Evolutionary conservation across 2,329 filamentous ascomycete species (phyloP).

Genomic region (Thelonectria discophora): DNA sequence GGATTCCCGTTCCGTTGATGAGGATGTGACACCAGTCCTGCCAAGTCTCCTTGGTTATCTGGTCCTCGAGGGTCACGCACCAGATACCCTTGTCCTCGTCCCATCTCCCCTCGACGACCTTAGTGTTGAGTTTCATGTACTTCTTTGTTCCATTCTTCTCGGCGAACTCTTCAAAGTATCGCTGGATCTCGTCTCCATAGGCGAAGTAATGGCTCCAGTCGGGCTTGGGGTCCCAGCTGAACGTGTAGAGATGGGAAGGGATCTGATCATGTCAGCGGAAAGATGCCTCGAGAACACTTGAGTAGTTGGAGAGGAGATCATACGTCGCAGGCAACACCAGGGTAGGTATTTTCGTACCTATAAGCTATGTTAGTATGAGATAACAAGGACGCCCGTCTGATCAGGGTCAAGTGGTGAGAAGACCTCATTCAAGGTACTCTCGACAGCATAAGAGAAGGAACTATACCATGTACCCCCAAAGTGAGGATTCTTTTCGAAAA

Average conservation of each 20-base stretch:
- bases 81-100: slow-evolving; percentile 52
- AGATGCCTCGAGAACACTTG: slow-evolving; percentile 46
- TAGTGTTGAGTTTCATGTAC: slow-evolving; percentile 54
- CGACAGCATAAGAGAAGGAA: neutral
- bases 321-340: slow-evolving; percentile 64
- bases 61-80: slow-evolving; percentile 43
- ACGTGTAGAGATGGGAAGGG: slow-evolving; percentile 66
- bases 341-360: slow-evolving; percentile 57
- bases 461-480: slow-evolving; percentile 59
- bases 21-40: slow-evolving; percentile 57
- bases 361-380: neutral
- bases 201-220: slow-evolving; percentile 55
- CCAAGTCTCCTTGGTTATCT: slow-evolving; percentile 30
- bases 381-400: neutral
- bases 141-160: slow-evolving; percentile 49
- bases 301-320: slow-evolving; percentile 29
- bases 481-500: slow-evolving; percentile 47
- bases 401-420: neutral
- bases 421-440: neutral
- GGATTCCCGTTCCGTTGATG: slow-evolving; percentile 57
- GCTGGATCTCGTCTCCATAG: slow-evolving; percentile 53
- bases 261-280: slow-evolving; percentile 55
- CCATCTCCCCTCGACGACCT: slow-evolving; percentile 55
- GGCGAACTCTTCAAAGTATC: slow-evolving; percentile 54
- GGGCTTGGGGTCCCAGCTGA: slow-evolving; percentile 66